Evolutionary conservation across 176 grass and related monocot species (phyloP).

Genomic region (Lolium rigidum): DNA sequence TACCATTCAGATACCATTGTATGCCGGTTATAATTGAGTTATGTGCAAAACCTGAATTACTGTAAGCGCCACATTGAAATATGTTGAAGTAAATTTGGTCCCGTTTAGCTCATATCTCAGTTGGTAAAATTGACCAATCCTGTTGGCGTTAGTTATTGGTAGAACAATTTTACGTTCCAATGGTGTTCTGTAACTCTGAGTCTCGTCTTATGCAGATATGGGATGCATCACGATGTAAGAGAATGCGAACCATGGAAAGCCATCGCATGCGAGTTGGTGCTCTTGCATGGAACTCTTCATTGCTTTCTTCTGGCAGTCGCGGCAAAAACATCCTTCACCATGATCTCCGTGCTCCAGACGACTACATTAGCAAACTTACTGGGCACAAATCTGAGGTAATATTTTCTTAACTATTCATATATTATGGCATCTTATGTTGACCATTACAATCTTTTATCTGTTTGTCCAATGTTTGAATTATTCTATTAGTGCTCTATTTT

Average conservation of each 20-base stretch:
- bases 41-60: not conserved
- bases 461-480: not conserved
- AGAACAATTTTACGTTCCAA: not conserved
- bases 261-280: slow-evolving; percentile 90
- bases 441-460: not conserved
- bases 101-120: not conserved
- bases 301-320: slow-evolving; percentile 95
- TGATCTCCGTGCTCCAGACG: slow-evolving; percentile 86
- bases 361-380: slow-evolving; percentile 92
- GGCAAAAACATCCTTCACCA: slow-evolving; percentile 87
- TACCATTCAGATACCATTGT: not conserved
- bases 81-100: not conserved
- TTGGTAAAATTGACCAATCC: not conserved
- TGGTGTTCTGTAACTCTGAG: slow-evolving; percentile 22
- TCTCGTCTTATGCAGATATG: slow-evolving; percentile 74
- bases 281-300: slow-evolving; percentile 89
- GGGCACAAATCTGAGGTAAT: slow-evolving; percentile 98
- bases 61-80: not conserved
- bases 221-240: slow-evolving; percentile 82
- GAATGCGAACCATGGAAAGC: slow-evolving; percentile 88
- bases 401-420: not conserved
- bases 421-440: not conserved
- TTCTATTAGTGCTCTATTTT: not conserved
- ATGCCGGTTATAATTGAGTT: no score
- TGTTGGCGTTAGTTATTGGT: not conserved